Evolutionary conservation across 768 basidiomycete species (phyloP).

Genomic region (Trametes meyenii): DNA sequence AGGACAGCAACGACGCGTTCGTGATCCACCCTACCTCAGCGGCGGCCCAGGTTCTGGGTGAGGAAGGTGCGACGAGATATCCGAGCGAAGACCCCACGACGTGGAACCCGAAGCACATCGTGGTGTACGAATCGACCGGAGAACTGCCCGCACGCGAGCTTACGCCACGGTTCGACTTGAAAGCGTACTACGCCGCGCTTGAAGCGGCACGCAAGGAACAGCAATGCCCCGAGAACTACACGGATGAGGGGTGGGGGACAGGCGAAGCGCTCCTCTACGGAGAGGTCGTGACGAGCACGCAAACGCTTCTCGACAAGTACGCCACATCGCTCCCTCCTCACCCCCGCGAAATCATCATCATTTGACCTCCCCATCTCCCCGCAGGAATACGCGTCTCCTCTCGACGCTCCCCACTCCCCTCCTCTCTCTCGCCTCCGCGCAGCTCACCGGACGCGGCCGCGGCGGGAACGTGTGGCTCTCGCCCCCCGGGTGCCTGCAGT

Average conservation of each 20-base stretch:
- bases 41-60: constrained; percentile 24
- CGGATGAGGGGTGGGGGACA: constrained; percentile 48
- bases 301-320: constrained; percentile 92
- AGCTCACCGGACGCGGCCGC: constrained; percentile 86
- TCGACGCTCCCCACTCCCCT: constrained; percentile 71
- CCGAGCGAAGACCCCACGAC: constrained; percentile 34
- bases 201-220: constrained; percentile 35
- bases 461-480: constrained; percentile 93
- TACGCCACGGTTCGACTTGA: constrained; percentile 77
- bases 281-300: constrained; percentile 91
- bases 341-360: background rate
- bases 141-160: constrained; percentile 50
- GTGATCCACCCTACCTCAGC: constrained; percentile 50
- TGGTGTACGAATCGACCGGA: constrained; percentile 49
- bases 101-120: constrained; percentile 55
- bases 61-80: constrained; percentile 30
- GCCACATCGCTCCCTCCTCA: constrained; percentile 33
- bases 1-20: constrained; percentile 76
- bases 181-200: constrained; percentile 60
- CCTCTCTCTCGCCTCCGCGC: constrained; percentile 84
- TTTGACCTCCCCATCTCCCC: no score
- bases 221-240: constrained; percentile 25
- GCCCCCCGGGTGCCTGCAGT: constrained; percentile 84
- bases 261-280: constrained; percentile 86
- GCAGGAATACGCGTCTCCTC: constrained; percentile 78